A percentile compares a stretch with the other conserved stretches of the same genome.
Conservation (phyloP, 805 yeast genomes). For the Zygoascus ofunaensis region DNA sequence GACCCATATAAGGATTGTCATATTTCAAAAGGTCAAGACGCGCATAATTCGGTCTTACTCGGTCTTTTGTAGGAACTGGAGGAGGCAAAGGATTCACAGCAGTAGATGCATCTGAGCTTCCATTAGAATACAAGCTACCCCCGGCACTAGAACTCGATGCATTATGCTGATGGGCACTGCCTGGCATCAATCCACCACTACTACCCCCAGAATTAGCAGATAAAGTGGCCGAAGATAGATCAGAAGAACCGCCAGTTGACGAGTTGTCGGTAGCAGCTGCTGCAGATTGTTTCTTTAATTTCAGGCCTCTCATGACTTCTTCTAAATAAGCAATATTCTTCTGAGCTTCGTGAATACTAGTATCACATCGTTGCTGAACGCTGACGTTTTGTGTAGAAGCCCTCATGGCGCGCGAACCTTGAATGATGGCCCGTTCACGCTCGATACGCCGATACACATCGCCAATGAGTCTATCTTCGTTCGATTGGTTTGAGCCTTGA, state of each 20-base stretch:
- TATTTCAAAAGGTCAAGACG: conserved; percentile 68
- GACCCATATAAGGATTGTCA: conserved; percentile 91
- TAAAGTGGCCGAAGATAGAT: not conserved
- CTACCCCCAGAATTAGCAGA: conserved; percentile 1
- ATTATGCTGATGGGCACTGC: conserved; percentile 12
- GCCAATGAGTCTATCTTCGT: conserved; percentile 35
- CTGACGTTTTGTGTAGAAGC: conserved; percentile 68
- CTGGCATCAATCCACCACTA: not conserved
- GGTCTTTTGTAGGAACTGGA: conserved; percentile 12
- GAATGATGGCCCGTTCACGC: conserved; percentile 77
- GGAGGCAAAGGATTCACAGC: conserved; percentile 6
- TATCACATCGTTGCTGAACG: conserved; percentile 85
- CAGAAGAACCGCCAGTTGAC: no score
- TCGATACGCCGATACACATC: conserved; percentile 83
- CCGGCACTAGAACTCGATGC: conserved; percentile 9
- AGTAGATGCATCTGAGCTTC: not conserved
- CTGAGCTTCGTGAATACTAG: conserved; percentile 83
- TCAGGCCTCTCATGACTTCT: conserved; percentile 59
- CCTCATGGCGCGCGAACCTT: conserved; percentile 76
- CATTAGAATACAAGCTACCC: not conserved
- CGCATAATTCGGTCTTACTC: conserved; percentile 21
- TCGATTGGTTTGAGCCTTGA: not conserved
- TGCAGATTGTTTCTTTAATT: conserved; percentile 21
- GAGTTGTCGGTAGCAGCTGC: conserved; percentile 4
- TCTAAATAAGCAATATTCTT: conserved; percentile 83